These are phyloP conservation scores for Acanthamoeba pearcei DNA, from an alignment of 208 protist genomes.

Conservation along the genomic window DNA sequence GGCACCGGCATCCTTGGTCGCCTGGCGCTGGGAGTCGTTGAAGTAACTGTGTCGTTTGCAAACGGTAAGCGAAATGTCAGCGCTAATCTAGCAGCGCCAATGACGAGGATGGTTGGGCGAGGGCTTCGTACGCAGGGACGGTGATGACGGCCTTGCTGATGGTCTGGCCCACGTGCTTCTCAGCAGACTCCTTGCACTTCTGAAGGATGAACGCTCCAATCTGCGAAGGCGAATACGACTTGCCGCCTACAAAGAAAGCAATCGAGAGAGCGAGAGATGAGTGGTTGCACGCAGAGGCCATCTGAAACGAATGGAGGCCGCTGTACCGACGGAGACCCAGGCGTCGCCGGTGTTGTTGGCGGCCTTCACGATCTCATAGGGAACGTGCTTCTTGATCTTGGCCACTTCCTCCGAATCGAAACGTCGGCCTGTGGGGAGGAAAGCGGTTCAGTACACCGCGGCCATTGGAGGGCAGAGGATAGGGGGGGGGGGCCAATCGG, in stretches of 20 bases:
- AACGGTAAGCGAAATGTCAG: neutral
- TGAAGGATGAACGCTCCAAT: conserved; percentile 92
- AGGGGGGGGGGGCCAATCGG: neutral
- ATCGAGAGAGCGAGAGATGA: conserved; percentile 81
- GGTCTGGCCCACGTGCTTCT: conserved; percentile 74
- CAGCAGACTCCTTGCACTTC: conserved; percentile 91
- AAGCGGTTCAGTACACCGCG: neutral
- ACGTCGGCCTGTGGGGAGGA: neutral
- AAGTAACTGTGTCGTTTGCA: conserved; percentile 82
- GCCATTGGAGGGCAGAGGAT: neutral
- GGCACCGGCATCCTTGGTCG: conserved; percentile 91
- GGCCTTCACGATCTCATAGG: conserved; percentile 97
- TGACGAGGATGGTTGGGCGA: neutral
- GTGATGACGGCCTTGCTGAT: conserved; percentile 91
- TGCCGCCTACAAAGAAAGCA: conserved; percentile 72
- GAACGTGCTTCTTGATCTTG: conserved; percentile 89
- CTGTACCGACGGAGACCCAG: neutral
- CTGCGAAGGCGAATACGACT: conserved; percentile 12
- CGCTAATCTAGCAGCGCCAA: neutral
- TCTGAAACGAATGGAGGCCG: neutral
- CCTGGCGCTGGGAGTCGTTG: conserved; percentile 95
- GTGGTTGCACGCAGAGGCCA: neutral
- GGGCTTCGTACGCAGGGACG: conserved; percentile 86
- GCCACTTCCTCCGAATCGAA: conserved; percentile 87
- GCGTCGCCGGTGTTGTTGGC: conserved; percentile 88